Conservation (phyloP, 2,329 filamentous ascomycete genomes). For the Paecilomyces formosus region DNA sequence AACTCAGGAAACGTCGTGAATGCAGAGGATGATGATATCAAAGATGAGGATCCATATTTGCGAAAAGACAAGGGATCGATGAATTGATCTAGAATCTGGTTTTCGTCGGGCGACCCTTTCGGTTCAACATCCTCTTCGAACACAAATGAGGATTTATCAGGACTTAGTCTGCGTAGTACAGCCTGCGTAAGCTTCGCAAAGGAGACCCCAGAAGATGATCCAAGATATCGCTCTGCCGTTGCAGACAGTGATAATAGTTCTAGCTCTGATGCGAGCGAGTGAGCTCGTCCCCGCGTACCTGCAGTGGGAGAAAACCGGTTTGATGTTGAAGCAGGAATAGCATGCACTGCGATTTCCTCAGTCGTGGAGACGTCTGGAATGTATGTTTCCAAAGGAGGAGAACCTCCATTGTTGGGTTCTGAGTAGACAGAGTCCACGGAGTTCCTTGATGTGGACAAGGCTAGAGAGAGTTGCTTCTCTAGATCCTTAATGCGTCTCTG, state of each 20-base stretch:
- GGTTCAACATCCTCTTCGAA: conserved; percentile 17
- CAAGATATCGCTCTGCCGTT: conserved; percentile 38
- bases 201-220: conserved; percentile 38
- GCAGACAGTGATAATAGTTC: conserved; percentile 36
- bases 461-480: conserved; percentile 4
- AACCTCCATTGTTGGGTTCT: background rate
- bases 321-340: conserved; percentile 7
- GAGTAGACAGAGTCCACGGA: background rate
- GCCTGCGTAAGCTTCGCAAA: conserved; percentile 40
- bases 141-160: conserved; percentile 38
- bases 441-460: background rate
- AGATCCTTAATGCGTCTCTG: conserved; percentile 20
- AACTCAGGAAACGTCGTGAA: background rate
- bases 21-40: background rate
- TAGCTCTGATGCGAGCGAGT: conserved; percentile 27
- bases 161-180: conserved; percentile 34
- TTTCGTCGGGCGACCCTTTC: conserved; percentile 8
- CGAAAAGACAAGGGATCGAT: background rate
- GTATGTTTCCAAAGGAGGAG: background rate
- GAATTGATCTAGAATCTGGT: conserved; percentile 7
- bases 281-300: conserved; percentile 6
- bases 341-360: background rate
- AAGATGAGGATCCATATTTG: background rate
- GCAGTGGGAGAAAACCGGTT: background rate
- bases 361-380: background rate